A percentile compares a stretch with the other conserved stretches of the same genome.
phyloP scores from a whole-genome alignment of 805 yeast genomes.

The Ogataea trehaloabstinens region DNA sequence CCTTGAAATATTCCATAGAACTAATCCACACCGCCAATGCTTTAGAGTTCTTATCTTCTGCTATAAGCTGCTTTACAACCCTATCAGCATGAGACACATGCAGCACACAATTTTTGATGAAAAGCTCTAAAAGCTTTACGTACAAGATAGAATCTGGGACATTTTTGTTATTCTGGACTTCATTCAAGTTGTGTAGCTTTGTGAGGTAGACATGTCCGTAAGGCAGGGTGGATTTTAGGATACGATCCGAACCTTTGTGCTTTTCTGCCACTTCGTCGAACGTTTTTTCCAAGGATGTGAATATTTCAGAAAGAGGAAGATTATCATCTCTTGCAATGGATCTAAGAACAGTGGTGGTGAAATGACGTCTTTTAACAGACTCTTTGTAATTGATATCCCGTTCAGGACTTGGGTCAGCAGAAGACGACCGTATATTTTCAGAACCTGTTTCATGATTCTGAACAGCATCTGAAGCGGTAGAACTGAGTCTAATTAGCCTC shows the following conservation, averaged over 20 bases:
- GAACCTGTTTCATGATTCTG: background rate
- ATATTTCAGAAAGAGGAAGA: constrained; percentile 6
- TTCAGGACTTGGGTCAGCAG: background rate
- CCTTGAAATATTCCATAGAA: constrained; percentile 24
- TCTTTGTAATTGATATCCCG: background rate
- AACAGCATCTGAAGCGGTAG: background rate
- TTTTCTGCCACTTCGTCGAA: background rate
- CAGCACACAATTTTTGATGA: constrained; percentile 18
- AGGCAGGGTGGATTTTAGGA: constrained; percentile 3
- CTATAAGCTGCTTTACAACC: constrained; percentile 20
- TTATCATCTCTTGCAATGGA: constrained; percentile 4
- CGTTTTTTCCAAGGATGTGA: constrained; percentile 2
- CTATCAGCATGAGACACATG: constrained; percentile 28
- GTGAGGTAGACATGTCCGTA: constrained; percentile 9
- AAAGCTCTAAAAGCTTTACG: constrained; percentile 19
- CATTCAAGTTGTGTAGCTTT: constrained; percentile 10
- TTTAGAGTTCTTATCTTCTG: constrained; percentile 23
- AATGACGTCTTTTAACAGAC: constrained; percentile 4
- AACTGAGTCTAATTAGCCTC: constrained; percentile 1
- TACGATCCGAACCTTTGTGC: constrained; percentile 1
- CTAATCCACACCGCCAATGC: constrained; percentile 31
- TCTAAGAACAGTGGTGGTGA: constrained; percentile 3
- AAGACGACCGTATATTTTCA: background rate
- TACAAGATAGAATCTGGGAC: constrained; percentile 24
- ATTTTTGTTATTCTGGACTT: constrained; percentile 9